A percentile compares a stretch with the other conserved stretches of the same genome.
These are phyloP conservation scores for Boletus subparvulus DNA, from an alignment of 768 basidiomycete species.

Conservation along the genomic window DNA sequence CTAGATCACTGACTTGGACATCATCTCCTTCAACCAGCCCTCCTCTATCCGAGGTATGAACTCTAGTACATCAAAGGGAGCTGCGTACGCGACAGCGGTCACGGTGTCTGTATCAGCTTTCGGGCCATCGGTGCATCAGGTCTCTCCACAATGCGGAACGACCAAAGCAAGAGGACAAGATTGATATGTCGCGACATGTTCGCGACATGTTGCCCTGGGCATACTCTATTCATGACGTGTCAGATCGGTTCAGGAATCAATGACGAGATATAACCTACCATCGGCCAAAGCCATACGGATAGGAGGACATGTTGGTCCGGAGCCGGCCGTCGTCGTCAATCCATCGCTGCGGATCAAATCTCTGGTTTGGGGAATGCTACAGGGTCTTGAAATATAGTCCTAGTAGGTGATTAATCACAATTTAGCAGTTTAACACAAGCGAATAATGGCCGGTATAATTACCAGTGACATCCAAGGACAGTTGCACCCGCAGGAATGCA, in stretches of 20 bases:
- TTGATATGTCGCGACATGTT: slow-evolving; percentile 52
- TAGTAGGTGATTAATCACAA: background rate
- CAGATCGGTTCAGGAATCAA: background rate
- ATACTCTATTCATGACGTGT: slow-evolving; percentile 40
- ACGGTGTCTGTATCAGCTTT: slow-evolving; percentile 50
- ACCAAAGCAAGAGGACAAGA: slow-evolving; percentile 60
- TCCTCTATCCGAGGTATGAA: slow-evolving; percentile 47
- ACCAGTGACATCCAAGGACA: slow-evolving; percentile 23
- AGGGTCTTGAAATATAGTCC: slow-evolving; percentile 26
- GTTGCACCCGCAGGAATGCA: slow-evolving; percentile 24
- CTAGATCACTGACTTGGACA: background rate
- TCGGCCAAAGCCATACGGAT: slow-evolving; percentile 53
- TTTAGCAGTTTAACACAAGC: background rate
- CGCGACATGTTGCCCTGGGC: slow-evolving; percentile 58
- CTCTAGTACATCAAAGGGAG: slow-evolving; percentile 53
- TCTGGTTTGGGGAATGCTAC: slow-evolving; percentile 37
- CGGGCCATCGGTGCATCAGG: slow-evolving; percentile 52
- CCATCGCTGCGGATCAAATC: slow-evolving; percentile 59
- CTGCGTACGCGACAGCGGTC: slow-evolving; percentile 54
- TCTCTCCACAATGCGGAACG: slow-evolving; percentile 53
- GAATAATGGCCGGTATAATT: background rate
- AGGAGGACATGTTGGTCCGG: slow-evolving; percentile 44
- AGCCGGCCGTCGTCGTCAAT: slow-evolving; percentile 40
- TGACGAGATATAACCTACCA: slow-evolving; percentile 15
- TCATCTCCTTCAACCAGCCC: slow-evolving; percentile 5